Conservation (phyloP, 2,329 filamentous ascomycete genomes). For the Penicillium sumatraense region DNA sequence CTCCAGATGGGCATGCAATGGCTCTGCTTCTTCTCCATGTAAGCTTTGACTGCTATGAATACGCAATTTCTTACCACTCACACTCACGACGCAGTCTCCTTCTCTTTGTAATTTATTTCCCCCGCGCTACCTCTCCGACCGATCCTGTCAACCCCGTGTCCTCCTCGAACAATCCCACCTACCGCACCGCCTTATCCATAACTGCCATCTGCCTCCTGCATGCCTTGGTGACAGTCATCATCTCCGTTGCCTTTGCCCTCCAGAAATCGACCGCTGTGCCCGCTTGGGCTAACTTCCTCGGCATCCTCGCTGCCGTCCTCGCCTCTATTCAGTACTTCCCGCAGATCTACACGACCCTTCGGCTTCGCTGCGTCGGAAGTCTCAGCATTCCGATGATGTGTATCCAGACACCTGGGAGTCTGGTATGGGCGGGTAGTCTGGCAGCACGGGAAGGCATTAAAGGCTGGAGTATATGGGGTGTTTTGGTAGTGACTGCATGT, state of each 20-base stretch:
- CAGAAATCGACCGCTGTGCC: conserved; percentile 68
- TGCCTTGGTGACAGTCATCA: conserved; percentile 68
- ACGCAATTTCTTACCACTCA: not conserved
- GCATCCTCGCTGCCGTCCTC: conserved; percentile 76
- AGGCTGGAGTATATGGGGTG: conserved; percentile 95
- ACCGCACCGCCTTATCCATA: conserved; percentile 78
- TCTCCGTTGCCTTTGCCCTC: conserved; percentile 68
- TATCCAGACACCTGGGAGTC: conserved; percentile 92
- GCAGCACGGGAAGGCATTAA: conserved; percentile 76
- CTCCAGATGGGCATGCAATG: conserved; percentile 91
- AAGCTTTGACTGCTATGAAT: conserved; percentile 39
- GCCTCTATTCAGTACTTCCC: conserved; percentile 91
- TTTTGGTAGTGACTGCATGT: conserved; percentile 82
- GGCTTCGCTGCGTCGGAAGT: conserved; percentile 82
- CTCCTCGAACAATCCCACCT: conserved; percentile 62
- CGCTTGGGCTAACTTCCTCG: conserved; percentile 83
- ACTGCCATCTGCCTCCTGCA: conserved; percentile 75
- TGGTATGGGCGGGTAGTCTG: conserved; percentile 85
- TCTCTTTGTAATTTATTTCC: conserved; percentile 94
- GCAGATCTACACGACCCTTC: conserved; percentile 91
- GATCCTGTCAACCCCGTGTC: conserved; percentile 46
- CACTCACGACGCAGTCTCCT: conserved; percentile 65
- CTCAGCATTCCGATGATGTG: conserved; percentile 97
- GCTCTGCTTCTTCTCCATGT: conserved; percentile 92
- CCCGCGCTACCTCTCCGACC: conserved; percentile 61